Base-by-base conservation (phyloP, 306 rosid species). In the Prunus mongolica region DNA sequence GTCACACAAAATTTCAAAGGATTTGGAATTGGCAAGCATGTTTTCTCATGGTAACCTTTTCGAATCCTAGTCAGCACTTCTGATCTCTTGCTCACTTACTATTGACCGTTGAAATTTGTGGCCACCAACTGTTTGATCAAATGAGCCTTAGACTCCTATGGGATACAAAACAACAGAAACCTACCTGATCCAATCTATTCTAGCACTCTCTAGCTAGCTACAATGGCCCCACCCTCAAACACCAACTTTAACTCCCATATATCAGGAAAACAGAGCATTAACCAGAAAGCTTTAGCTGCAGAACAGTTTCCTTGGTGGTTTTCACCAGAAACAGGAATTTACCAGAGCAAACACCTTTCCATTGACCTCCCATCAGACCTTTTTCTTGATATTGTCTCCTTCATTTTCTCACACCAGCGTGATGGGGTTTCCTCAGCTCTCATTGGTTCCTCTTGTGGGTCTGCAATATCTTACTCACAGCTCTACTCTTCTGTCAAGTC, bases 341-440 rank as follows among this genome's bases (percentile, higher is more conserved):
- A 86, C 75, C 27, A 2, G 5, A 90, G 97, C 81, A 87, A 54
- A 54, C 83, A 88, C 74, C 51, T 84, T n/a, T 58, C 74, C 1
- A 16, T 83, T 34, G 30, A 78, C 20, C 86, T 91, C 75, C 97
- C 96, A 22, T 32, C 72, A 0, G 84, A 90, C 87, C 93, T 89
- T 61, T 86, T 88, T 86, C 85, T 87, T 41, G 98, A 91, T 51
- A 65, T 81, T 62, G 97, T 88, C 71, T 88, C 97, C 27, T 86
- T 83, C 86, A 44, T 91, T 49, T 86, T 94, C 67, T 89, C 96
- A 30, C 74, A 78, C 74, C 82, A 47, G 28, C 97, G 84, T 41
- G 41, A 73, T 84, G 97, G 93, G 72, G 88, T 65, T 77, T 79
- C 84, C 12, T 76, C 84, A n/a, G 96, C 97, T 73, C 89, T 89